Evolutionary conservation across 192 early-diverging fungal genomes (phyloP).

Genomic region (Backusella circina): DNA sequence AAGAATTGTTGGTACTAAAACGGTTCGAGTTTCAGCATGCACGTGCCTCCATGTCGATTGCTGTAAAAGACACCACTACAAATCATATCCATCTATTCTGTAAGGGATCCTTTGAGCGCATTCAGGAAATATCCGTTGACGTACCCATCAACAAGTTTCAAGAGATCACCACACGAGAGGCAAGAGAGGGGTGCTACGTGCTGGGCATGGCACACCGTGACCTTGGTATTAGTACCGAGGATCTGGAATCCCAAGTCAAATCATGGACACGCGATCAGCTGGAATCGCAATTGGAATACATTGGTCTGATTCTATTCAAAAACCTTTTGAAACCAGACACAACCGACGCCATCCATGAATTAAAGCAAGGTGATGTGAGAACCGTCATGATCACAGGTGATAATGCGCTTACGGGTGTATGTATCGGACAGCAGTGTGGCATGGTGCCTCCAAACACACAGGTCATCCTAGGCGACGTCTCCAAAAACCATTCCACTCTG

Average conservation of each 20-base stretch:
- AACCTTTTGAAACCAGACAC: conserved; percentile 61
- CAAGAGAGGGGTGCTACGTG: conserved; percentile 57
- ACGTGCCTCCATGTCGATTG: conserved; percentile 62
- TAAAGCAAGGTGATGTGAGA: conserved; percentile 49
- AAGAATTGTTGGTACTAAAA: conserved; percentile 35
- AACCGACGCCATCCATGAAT: conserved; percentile 40
- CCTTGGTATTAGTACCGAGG: neutral
- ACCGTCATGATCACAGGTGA: conserved; percentile 69
- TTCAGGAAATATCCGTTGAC: conserved; percentile 29
- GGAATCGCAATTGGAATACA: conserved; percentile 37
- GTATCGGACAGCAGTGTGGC: conserved; percentile 45
- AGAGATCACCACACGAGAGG: conserved; percentile 31
- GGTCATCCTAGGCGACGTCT: conserved; percentile 25
- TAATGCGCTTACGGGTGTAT: conserved; percentile 52
- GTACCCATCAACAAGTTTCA: conserved; percentile 43
- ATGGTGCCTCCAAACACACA: conserved; percentile 42
- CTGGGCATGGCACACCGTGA: conserved; percentile 46
- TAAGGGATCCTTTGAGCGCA: conserved; percentile 66
- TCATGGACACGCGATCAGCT: conserved; percentile 36
- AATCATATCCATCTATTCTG: conserved; percentile 50
- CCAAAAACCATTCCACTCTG: neutral
- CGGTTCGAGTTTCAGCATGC: conserved; percentile 68
- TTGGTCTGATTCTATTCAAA: conserved; percentile 57
- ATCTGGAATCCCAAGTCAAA: conserved; percentile 21
- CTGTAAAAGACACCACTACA: conserved; percentile 42